Percentiles rank a stretch among this genome's conserved stretches.
Conservation (phyloP, 805 yeast genomes). For the Candida vartiovaarae region DNA sequence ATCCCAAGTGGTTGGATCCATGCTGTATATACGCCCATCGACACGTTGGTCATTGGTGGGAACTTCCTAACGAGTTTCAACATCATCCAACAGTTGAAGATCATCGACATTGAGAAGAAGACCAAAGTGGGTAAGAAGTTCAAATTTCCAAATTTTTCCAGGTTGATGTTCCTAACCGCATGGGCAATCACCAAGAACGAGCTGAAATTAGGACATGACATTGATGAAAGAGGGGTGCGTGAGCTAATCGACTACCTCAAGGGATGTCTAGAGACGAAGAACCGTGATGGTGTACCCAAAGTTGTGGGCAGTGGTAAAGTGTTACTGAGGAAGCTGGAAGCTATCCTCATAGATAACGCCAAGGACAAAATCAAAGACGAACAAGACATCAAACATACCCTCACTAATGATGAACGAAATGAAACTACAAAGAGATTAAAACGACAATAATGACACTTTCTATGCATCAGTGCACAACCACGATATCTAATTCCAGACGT, state of each 20-base stretch:
- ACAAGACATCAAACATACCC: neutral
- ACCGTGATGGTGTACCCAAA: constrained; percentile 9
- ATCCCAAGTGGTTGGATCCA: constrained; percentile 95
- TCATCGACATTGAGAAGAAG: constrained; percentile 53
- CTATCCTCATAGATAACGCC: neutral
- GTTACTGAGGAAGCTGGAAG: neutral
- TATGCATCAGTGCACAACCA: neutral
- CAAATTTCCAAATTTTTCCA: constrained; percentile 70
- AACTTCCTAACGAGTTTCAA: constrained; percentile 67
- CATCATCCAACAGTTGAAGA: constrained; percentile 47
- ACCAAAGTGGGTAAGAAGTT: constrained; percentile 73
- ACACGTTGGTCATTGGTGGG: constrained; percentile 82
- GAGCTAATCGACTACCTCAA: constrained; percentile 6
- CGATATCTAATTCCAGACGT: constrained; percentile 48
- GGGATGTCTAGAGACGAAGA: constrained; percentile 1
- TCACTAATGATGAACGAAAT: neutral
- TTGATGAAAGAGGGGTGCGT: constrained; percentile 5
- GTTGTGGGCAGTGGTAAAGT: constrained; percentile 6
- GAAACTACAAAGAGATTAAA: neutral
- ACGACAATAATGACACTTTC: neutral
- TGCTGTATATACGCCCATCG: constrained; percentile 77
- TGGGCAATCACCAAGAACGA: constrained; percentile 6
- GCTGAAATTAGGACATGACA: constrained; percentile 1
- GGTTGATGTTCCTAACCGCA: constrained; percentile 63
- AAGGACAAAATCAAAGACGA: neutral